A percentile compares a stretch with the other conserved stretches of the same genome.
These are phyloP conservation scores for Sambucus nigra DNA, from an alignment of 129 eudicot species.

Conservation along the genomic window DNA sequence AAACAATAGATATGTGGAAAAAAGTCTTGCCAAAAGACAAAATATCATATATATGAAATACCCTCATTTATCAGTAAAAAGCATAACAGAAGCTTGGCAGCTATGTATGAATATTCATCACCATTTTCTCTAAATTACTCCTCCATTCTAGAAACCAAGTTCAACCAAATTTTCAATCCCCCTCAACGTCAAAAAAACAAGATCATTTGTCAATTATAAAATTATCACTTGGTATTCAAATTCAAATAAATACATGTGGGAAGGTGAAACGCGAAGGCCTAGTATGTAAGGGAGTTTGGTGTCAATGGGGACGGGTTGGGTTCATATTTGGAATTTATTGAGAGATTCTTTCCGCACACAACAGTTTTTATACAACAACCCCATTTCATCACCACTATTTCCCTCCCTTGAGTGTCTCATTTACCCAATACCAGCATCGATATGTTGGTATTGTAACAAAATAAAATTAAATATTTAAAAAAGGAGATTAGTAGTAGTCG, in stretches of 20 bases:
- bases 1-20: no score
- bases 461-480: neutral
- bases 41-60: slow-evolving; percentile 82
- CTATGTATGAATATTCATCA: slow-evolving; percentile 85
- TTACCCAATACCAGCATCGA: slow-evolving; percentile 21
- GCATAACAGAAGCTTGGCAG: slow-evolving; percentile 71
- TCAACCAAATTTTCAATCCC: slow-evolving; percentile 71
- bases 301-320: slow-evolving; percentile 36
- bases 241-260: slow-evolving; percentile 63
- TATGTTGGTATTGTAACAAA: neutral
- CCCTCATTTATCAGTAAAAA: slow-evolving; percentile 71
- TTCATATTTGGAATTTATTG: slow-evolving; percentile 21
- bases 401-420: slow-evolving; percentile 24
- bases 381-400: slow-evolving; percentile 78
- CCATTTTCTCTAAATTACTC: slow-evolving; percentile 78
- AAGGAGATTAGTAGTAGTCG: neutral
- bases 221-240: neutral
- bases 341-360: slow-evolving; percentile 54
- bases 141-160: slow-evolving; percentile 57
- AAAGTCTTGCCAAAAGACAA: no score
- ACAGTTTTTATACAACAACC: slow-evolving; percentile 95
- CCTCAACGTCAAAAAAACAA: slow-evolving; percentile 21
- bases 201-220: neutral
- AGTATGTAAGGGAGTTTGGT: slow-evolving; percentile 78
- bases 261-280: slow-evolving; percentile 91